phyloP scores from a whole-genome alignment of 2,329 filamentous ascomycete species.

The Venturia pyrina region DNA sequence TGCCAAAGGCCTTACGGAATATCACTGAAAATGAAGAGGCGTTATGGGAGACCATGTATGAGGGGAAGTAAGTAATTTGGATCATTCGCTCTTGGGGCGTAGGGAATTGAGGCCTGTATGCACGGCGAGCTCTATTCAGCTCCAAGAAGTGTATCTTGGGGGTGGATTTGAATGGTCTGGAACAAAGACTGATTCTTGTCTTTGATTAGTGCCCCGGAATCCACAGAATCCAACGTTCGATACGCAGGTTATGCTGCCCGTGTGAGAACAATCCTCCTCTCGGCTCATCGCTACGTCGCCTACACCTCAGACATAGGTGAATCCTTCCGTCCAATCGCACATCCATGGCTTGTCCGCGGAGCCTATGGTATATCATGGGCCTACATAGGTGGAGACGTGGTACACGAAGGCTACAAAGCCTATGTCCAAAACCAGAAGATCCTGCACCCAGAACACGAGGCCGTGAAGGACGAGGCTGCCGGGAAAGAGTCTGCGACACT shows the following conservation, averaged over 20 bases:
- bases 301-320: constrained; percentile 97
- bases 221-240: constrained; percentile 74
- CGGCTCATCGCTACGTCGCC: constrained; percentile 89
- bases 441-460: constrained; percentile 54
- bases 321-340: constrained; percentile 85
- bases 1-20: constrained; percentile 46
- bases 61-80: constrained; percentile 57
- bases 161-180: not conserved
- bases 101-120: not conserved
- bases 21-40: constrained; percentile 55
- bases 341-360: constrained; percentile 67
- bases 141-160: not conserved
- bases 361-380: constrained; percentile 91
- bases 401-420: constrained; percentile 89
- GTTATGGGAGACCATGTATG: constrained; percentile 66
- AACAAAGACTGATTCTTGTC: not conserved
- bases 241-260: constrained; percentile 90
- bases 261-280: constrained; percentile 75
- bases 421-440: constrained; percentile 77
- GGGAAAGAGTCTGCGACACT: constrained; percentile 14
- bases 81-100: not conserved
- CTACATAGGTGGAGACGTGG: constrained; percentile 83
- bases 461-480: constrained; percentile 17
- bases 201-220: constrained; percentile 54
- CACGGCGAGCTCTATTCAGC: not conserved